Base-by-base conservation (phyloP, 805 yeast species). In the Wickerhamiella azymoides region DNA sequence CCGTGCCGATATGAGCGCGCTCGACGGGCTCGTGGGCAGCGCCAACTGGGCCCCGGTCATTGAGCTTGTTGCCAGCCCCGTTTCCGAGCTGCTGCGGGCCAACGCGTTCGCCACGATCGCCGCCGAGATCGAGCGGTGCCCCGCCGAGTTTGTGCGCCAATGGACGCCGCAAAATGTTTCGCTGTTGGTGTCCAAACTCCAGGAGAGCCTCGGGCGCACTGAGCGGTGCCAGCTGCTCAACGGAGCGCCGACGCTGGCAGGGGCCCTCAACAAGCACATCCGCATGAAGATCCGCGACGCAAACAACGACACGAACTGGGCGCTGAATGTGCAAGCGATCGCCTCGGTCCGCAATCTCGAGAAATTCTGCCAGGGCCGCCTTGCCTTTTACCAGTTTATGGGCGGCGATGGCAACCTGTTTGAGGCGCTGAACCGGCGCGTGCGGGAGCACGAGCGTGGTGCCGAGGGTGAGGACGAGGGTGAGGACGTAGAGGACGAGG, bases 11-110 rank as follows among this genome's bases (percentile, higher is more conserved):
- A 28, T 39, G 24, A 13, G 28, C 17, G 36, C 24, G 13, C 8
- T 28, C 11, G 16, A 39, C 5, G 2, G 27, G 2, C 16, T 17
- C 3, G 16, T 24, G 2, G 33, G 33, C 33, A 13, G 16, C 10
- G n/a, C 19, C 5, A 8, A 66, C 74, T 11, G 66, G 79, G 16
- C 61, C 84, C 16, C 69, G 72, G 62, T 81, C 5, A 71, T 75
- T 2, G 66, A 72, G 27, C 51, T 83, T 2, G 60, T 84, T 16
- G 94, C 58, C 25, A 36, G 37, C 40, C 38, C 62, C 39, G 57
- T 70, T 9, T 47, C 53, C 17, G 57, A 55, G 39, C 33, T 46
- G 2, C 26, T 40, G 14, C 33, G 38, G 21, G 19, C 36, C 10
- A 38, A 27, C 24, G 45, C 43, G 17, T 46, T 46, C 17, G 17